These are phyloP conservation scores for Ophidiomyces ophidiicola DNA, from an alignment of 2,329 filamentous ascomycete species.

Conservation along the genomic window DNA sequence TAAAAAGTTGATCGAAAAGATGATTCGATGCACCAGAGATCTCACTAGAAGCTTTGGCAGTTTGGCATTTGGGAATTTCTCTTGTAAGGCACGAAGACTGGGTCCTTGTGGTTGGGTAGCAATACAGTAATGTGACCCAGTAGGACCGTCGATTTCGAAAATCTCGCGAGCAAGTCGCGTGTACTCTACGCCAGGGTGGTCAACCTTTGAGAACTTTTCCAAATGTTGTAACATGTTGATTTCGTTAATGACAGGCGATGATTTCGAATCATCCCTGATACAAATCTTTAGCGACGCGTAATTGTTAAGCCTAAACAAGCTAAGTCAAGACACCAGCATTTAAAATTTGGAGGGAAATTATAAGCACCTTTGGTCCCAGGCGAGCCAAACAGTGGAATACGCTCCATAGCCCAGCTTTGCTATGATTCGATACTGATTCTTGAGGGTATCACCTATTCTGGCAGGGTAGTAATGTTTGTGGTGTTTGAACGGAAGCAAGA, in stretches of 20 bases:
- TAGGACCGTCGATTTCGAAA: constrained; percentile 18
- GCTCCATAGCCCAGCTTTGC: constrained; percentile 21
- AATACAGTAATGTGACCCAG: constrained; percentile 21
- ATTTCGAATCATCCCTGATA: constrained; percentile 13
- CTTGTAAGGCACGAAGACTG: constrained; percentile 19
- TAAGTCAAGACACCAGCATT: constrained; percentile 2
- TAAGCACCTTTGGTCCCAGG: constrained; percentile 16
- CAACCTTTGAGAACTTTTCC: constrained; percentile 10
- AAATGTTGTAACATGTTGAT: constrained; percentile 17
- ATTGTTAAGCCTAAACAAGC: constrained; percentile 9
- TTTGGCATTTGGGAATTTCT: constrained; percentile 16
- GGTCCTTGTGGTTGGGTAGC: constrained; percentile 18
- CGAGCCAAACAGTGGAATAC: constrained; percentile 21
- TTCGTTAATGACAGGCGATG: constrained; percentile 18
- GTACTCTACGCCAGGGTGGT: constrained; percentile 17
- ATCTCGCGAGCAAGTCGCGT: constrained; percentile 20
- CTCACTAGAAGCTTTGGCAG: constrained; percentile 17
- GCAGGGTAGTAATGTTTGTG: constrained; percentile 19
- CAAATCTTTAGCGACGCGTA: constrained; percentile 18
- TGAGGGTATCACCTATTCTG: constrained; percentile 17
- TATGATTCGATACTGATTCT: constrained; percentile 17
- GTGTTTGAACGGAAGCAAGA: too few relatives aligned
- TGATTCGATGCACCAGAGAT: constrained; percentile 16
- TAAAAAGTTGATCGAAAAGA: constrained; percentile 17
- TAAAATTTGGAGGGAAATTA: neutral